These are phyloP conservation scores for Fusarium haematococcum DNA, from an alignment of 2,329 filamentous ascomycete genomes.

Conservation along the genomic window DNA sequence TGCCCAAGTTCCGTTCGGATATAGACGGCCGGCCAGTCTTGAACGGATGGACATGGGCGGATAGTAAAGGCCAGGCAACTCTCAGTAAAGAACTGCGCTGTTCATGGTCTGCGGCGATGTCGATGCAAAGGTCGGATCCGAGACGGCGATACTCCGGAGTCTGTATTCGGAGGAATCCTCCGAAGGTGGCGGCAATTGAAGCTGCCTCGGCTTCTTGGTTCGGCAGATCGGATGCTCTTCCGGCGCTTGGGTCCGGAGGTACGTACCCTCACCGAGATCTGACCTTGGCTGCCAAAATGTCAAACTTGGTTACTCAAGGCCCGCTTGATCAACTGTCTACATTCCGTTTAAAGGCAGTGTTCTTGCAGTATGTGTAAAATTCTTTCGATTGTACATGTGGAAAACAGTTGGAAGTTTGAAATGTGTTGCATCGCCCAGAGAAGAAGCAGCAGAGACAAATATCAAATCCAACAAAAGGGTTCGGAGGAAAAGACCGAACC, in stretches of 20 bases:
- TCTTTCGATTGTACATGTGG: not conserved
- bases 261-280: not conserved
- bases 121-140: constrained; percentile 4
- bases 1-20: not conserved
- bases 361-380: not conserved
- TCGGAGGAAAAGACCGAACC: constrained; percentile 16
- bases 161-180: constrained; percentile 5
- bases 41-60: not conserved
- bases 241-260: constrained; percentile 4
- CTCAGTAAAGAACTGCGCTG: not conserved
- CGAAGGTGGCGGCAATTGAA: constrained; percentile 13
- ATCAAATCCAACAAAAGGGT: not conserved
- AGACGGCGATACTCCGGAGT: not conserved
- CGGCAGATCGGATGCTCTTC: constrained; percentile 35
- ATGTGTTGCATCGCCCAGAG: not conserved
- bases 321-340: not conserved
- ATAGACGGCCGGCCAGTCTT: not conserved
- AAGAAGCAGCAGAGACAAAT: not conserved
- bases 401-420: not conserved
- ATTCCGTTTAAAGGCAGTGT: not conserved
- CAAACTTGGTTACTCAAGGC: not conserved
- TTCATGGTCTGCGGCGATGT: not conserved
- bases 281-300: not conserved
- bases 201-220: constrained; percentile 46
- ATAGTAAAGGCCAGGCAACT: not conserved